Conservation (phyloP, 352 stramenopile species). For the Globisporangium ultimum region DNA sequence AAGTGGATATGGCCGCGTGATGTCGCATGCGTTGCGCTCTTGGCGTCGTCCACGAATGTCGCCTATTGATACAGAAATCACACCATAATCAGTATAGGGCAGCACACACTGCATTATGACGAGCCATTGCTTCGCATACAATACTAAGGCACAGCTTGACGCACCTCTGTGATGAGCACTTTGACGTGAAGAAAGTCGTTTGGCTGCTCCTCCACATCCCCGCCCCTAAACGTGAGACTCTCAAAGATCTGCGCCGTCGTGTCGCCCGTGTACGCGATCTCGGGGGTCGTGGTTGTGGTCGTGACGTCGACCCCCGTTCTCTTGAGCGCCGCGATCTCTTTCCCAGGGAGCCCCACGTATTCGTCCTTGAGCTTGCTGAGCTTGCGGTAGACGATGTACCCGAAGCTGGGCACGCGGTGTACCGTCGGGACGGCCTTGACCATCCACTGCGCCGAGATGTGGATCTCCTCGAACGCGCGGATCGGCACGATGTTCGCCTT, state of each 20-base stretch:
- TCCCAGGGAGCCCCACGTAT: conserved; percentile 28
- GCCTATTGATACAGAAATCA: conserved; percentile 23
- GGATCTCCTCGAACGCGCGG: conserved; percentile 45
- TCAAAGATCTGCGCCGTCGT: conserved; percentile 66
- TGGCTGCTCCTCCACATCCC: conserved; percentile 13
- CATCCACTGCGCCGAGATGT: conserved; percentile 52
- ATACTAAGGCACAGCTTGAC: background rate
- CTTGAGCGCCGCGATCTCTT: conserved; percentile 47
- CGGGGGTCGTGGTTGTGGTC: conserved; percentile 23
- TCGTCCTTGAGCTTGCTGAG: conserved; percentile 47
- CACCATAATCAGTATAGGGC: background rate
- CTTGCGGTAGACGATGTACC: conserved; percentile 71
- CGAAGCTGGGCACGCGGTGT: conserved; percentile 75
- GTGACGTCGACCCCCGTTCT: conserved; percentile 48
- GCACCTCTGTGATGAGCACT: conserved; percentile 81
- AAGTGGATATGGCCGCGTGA: conserved; percentile 73
- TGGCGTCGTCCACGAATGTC: conserved; percentile 59
- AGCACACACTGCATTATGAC: background rate
- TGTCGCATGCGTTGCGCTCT: conserved; percentile 36
- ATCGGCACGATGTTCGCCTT: conserved; percentile 46
- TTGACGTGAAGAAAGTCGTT: conserved; percentile 60
- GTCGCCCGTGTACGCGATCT: conserved; percentile 84
- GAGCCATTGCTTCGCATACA: background rate
- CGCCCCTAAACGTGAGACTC: background rate
- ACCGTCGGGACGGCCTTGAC: conserved; percentile 64